Percentiles rank a stretch among this genome's conserved stretches.
These are phyloP conservation scores for Bauhinia variegata DNA, from an alignment of 306 rosid genomes.

Conservation along the genomic window DNA sequence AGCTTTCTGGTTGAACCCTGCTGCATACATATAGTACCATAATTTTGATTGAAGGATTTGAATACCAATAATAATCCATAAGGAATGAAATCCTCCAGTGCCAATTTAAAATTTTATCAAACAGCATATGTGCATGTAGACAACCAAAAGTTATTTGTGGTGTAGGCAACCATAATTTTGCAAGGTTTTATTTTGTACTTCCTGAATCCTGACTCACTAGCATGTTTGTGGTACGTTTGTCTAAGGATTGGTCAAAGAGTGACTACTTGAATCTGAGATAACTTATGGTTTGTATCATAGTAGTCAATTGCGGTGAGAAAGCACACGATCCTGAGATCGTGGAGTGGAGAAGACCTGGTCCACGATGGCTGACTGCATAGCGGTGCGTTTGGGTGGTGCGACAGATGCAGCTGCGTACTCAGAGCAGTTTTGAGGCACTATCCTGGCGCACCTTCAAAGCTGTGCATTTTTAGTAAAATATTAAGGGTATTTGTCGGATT, in stretches of 20 bases:
- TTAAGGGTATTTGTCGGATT: too few relatives aligned
- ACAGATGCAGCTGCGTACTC: too few relatives aligned
- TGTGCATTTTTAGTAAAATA: too few relatives aligned
- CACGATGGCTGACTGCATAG: too few relatives aligned
- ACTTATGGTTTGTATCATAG: not conserved
- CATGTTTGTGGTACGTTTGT: not conserved
- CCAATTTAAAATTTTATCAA: not conserved
- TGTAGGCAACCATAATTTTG: too few relatives aligned
- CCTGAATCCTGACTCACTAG: not conserved
- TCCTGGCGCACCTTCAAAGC: too few relatives aligned
- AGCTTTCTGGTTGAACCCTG: not conserved
- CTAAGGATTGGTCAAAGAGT: conserved; percentile 1
- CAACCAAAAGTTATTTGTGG: too few relatives aligned
- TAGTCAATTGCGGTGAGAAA: too few relatives aligned
- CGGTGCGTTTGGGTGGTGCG: too few relatives aligned
- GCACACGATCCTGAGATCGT: too few relatives aligned
- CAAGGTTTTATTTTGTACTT: not conserved
- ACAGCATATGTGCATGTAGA: not conserved
- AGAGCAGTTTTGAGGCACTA: too few relatives aligned
- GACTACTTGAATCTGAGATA: not conserved
- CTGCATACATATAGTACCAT: not conserved
- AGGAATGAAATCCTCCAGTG: not conserved
- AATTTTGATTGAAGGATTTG: not conserved
- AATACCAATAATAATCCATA: not conserved
- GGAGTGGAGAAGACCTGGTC: too few relatives aligned